Evolutionary conservation across 495 filamentous ascomycete genomes (phyloP), one percentile per base, ranked within the genome.

Genomic region (Penicillium goetzii): DNA sequence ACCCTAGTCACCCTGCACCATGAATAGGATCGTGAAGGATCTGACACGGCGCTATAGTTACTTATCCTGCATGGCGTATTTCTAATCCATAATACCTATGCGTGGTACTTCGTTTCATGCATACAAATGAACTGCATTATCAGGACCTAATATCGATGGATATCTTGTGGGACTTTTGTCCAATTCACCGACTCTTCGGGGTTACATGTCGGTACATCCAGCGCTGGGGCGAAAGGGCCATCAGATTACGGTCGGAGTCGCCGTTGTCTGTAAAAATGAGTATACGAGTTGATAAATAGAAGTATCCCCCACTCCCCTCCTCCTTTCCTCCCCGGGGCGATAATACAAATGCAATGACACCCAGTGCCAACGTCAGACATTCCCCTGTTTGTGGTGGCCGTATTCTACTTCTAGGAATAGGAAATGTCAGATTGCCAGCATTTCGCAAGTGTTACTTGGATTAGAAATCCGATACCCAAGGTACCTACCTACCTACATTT

Each of bases 101-200:
- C 19, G 43, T 21, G 43, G 43, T 23, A 47, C 43, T 47, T 21
- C 19, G 19, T 23, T 47, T 47, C 19, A 0, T 23, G 21, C 9
- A n/a, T 28, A 12, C 0, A 32, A 7, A 14, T n/a, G 50, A 23
- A 40, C 36, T 40, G 36, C 36, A 40, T 23, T 23, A 12, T 47
- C 21, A 47, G 7, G 9, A 40, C 8, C n/a, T 32, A 43, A 8
- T 43, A 43, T 43, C 40, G 19, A 43, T 43, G 4, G n/a, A 43
- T 19, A 19, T 43, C 41, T 9, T 3, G 7, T 47, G 43, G 43
- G 50, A 53, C 50, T 53, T 53, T 53, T 32, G 50, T 53, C 50
- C 50, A 33, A n/a, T 53, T 53, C 50, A 53, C 50, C 50, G 50
- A 53, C 50, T 53, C 50, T 53, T 53, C 50, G 4, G 10, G 28